Base-by-base conservation (phyloP, 371 early-diverging fungal species). In the Entomophthora muscae region DNA sequence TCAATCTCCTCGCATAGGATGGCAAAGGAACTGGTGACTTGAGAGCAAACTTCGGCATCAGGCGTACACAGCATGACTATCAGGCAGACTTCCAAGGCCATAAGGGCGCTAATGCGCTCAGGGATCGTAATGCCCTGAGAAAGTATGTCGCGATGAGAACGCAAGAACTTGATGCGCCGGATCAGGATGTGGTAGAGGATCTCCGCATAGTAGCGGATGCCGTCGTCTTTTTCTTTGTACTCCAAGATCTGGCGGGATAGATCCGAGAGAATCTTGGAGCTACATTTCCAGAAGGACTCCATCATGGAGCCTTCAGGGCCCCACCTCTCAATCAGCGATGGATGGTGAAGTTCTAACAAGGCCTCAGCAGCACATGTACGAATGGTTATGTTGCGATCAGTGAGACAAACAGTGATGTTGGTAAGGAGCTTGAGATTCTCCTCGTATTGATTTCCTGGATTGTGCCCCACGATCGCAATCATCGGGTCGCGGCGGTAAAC, bases 81-180 rank as follows among this genome's bases (percentile, higher is more conserved):
- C 7, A 92, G 75, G 0, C 86, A 83, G 24, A 86, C 82, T 67
- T 92, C 93, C 33, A 90, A 66, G 1, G 83, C 82, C 33, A 86
- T 82, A 27, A 80, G 77, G 3, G 89, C 83, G 52, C 82, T 81
- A 29, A 84, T 67, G 30, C 88, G 69, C 66, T 89, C 89, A 2
- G 78, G 77, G 7, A 76, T 74, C 53, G 78, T 77, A 3, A 77
- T 69, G 0, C 78, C 83, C 64, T 78, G 73, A 57, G 70, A 70
- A 22, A 80, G 75, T 22, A 73, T 64, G 0, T 78, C 77, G 69
- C 70, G 60, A 30, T 67, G 64, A 1, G 67, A 68, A 53, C 73
- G 73, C 27, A 89, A 70, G 67, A 85, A 84, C 27, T 75, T 77
- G 61, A 84, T 84, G 42, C 89, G 77, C 12, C 76, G 71, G 5